Evolutionary conservation across 176 grass and related monocot species (phyloP), one percentile per base, ranked within the genome.

Genomic region (Poa annua): DNA sequence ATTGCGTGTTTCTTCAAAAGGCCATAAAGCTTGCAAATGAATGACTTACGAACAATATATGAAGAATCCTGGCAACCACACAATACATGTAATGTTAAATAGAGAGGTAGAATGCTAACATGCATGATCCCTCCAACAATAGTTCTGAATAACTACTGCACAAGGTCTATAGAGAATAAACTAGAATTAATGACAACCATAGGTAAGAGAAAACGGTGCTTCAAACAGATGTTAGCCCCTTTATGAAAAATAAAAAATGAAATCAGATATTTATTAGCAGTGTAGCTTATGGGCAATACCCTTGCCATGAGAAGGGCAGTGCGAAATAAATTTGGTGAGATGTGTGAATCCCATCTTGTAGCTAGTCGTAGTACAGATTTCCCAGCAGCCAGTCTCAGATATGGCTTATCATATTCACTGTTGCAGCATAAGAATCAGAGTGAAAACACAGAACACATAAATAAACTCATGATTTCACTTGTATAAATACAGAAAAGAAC

Each of bases 291-390:
- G 69, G 49, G 76, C 49, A 24, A 75, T 91, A 94, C 96, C 96
- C 77, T 93, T 73, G 92, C 88, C 64, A 89, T 88, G 82, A 93
- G 87, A 89, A 98, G 84, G 78, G 68, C 76, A 73, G 66, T 77
- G 66, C 85, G 87, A 74, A 98, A 95, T 65, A 89, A 79, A 57
- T 95, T 88, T 74, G 92, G 90, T 68, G 90, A 94, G 80, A 98
- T 90, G 39, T 91, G 86, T 41, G 89, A 82, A 89, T 98, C 92
- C 96, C 96, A 98, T 89, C 79, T 91, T 79, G 86, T 80, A 76
- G 96, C 92, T 66, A 98, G 80, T 42, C 51, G 87, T 74, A 98
- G 89, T 80, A 89, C 77, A 91, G 86, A 98, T 91, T 93, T 98
- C 24, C 66, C 88, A 74, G 90, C 96, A 44, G 84, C 90, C 80